Percentiles rank a stretch among this genome's conserved stretches.
Evolutionary conservation across 1,284 basidiomycete genomes (phyloP).

Genomic region (Cutaneotrichosporon mucoides): DNA sequence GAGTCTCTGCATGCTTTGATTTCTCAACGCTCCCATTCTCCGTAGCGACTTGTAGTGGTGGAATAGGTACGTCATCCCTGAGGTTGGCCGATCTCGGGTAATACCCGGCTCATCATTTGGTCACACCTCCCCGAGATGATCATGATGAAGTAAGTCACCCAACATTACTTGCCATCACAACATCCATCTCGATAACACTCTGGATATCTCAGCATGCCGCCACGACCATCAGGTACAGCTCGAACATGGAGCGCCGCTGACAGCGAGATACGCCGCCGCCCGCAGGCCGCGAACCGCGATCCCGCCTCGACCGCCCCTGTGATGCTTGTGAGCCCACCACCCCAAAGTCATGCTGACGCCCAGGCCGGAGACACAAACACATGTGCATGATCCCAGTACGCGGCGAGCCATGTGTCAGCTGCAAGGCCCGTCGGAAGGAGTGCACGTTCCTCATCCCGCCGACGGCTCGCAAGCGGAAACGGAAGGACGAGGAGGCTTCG

Average conservation of each 20-base stretch:
- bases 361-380: slow-evolving; percentile 31
- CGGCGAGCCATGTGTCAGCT: slow-evolving; percentile 28
- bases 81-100: not conserved
- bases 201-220: too few species aligned
- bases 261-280: not conserved
- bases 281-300: slow-evolving; percentile 4
- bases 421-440: slow-evolving; percentile 15
- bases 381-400: slow-evolving; percentile 28
- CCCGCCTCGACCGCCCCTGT: slow-evolving; percentile 15
- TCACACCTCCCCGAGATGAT: not conserved
- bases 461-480: slow-evolving; percentile 23
- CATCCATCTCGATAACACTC: too few species aligned
- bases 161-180: too few species aligned
- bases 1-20: too few species aligned
- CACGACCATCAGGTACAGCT: not conserved
- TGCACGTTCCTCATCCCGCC: slow-evolving; percentile 35
- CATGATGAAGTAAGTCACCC: too few species aligned
- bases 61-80: too few species aligned
- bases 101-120: not conserved
- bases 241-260: too few species aligned
- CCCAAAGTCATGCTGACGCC: not conserved
- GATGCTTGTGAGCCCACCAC: slow-evolving; percentile 9
- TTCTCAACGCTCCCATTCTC: too few species aligned
- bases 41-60: too few species aligned
- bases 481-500: not conserved